These are phyloP conservation scores for Thecaphora thlaspeos DNA, from an alignment of 1,284 basidiomycete genomes.

Conservation along the genomic window DNA sequence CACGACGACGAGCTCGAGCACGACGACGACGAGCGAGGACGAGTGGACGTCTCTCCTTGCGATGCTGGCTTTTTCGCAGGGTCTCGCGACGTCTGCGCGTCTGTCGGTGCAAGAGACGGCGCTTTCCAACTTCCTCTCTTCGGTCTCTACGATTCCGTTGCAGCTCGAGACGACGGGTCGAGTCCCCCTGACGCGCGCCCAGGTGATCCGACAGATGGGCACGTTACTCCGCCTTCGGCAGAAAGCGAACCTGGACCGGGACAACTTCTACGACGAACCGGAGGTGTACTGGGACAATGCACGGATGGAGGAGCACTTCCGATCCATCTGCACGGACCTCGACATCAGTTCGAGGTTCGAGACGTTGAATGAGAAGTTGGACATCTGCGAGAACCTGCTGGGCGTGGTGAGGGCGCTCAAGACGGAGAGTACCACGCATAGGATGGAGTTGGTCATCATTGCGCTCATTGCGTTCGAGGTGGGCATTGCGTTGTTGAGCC, in stretches of 20 bases:
- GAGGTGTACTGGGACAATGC: conserved; percentile 56
- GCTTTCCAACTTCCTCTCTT: conserved; percentile 40
- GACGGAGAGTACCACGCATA: conserved; percentile 50
- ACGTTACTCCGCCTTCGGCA: conserved; percentile 49
- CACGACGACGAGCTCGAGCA: background rate
- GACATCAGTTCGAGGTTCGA: conserved; percentile 51
- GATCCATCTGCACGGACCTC: conserved; percentile 46
- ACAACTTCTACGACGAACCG: conserved; percentile 56
- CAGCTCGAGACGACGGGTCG: conserved; percentile 41
- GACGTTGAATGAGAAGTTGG: conserved; percentile 53
- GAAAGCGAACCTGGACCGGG: conserved; percentile 45
- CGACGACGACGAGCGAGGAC: conserved; percentile 19
- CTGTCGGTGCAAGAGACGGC: conserved; percentile 49
- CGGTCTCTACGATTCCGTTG: conserved; percentile 36
- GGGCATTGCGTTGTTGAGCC: conserved; percentile 37
- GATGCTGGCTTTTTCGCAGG: conserved; percentile 52
- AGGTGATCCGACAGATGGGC: conserved; percentile 54
- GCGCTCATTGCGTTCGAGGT: conserved; percentile 50
- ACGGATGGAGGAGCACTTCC: conserved; percentile 50
- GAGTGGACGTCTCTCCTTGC: conserved; percentile 48
- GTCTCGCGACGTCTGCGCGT: conserved; percentile 52
- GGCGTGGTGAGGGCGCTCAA: conserved; percentile 51
- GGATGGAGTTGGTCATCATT: conserved; percentile 56
- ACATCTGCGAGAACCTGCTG: conserved; percentile 53
- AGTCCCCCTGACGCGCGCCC: conserved; percentile 48